These are phyloP conservation scores for Ceratobasidium sp. DNA, from an alignment of 1,284 basidiomycete genomes.

Conservation along the genomic window DNA sequence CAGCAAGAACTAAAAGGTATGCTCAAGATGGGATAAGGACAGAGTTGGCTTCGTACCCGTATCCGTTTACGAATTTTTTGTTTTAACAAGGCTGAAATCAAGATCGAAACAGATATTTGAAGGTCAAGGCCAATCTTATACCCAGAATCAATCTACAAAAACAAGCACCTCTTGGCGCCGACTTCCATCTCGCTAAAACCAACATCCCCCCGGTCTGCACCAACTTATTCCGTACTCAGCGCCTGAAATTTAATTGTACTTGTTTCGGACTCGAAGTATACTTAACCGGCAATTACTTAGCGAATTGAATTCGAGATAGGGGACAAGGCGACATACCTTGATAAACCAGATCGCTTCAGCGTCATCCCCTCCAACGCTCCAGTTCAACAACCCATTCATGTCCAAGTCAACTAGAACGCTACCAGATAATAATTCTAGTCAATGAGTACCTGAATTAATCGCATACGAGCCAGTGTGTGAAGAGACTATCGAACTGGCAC, in stretches of 20 bases:
- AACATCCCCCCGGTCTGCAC: slow-evolving; percentile 70
- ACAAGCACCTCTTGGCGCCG: slow-evolving; percentile 74
- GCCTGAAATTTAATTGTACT: slow-evolving; percentile 55
- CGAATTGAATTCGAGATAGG: slow-evolving; percentile 63
- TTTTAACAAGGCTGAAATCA: too few species aligned
- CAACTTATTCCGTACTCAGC: slow-evolving; percentile 68
- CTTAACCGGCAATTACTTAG: slow-evolving; percentile 10
- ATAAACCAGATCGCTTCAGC: slow-evolving; percentile 93
- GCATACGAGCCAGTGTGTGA: slow-evolving; percentile 84
- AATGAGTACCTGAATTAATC: slow-evolving; percentile 81
- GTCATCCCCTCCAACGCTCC: slow-evolving; percentile 88
- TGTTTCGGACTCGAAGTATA: slow-evolving; percentile 37
- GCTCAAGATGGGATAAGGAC: too few species aligned
- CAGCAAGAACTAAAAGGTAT: too few species aligned
- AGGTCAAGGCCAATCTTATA: too few species aligned
- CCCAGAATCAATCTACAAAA: slow-evolving; percentile 57
- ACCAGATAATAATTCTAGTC: slow-evolving; percentile 87
- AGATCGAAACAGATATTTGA: too few species aligned
- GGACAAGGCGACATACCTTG: slow-evolving; percentile 78
- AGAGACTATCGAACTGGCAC: slow-evolving; percentile 85
- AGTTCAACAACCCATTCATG: slow-evolving; percentile 86
- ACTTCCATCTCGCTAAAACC: slow-evolving; percentile 85
- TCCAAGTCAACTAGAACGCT: slow-evolving; percentile 68
- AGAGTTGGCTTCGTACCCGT: too few species aligned
- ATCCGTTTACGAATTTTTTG: too few species aligned